Percentiles rank a stretch among this genome's conserved stretches.
These are phyloP conservation scores for Setomelanomma holmii DNA, from an alignment of 2,329 filamentous ascomycete genomes.

Conservation along the genomic window DNA sequence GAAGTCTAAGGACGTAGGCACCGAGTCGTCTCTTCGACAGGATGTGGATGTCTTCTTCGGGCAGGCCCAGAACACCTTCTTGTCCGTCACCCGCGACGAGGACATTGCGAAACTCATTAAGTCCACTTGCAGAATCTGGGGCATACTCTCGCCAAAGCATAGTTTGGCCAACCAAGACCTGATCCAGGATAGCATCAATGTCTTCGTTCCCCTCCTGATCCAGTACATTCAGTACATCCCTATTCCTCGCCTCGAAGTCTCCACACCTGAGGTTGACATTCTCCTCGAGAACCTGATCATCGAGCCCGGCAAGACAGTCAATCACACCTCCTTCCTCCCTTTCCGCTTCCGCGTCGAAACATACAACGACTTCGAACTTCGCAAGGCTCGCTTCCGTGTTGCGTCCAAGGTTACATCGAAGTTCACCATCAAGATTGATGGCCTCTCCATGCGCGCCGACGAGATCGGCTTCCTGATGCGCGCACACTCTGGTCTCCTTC, in stretches of 20 bases:
- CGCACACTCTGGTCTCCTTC: constrained; percentile 76
- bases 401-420: constrained; percentile 72
- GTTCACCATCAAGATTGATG: constrained; percentile 79
- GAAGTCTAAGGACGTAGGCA: constrained; percentile 65
- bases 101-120: constrained; percentile 73
- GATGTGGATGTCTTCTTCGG: constrained; percentile 76
- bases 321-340: constrained; percentile 87
- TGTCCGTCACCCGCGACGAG: constrained; percentile 73
- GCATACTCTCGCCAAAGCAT: constrained; percentile 72
- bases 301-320: constrained; percentile 84
- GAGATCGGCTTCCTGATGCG: constrained; percentile 92
- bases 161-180: constrained; percentile 73
- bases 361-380: constrained; percentile 84
- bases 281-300: constrained; percentile 89
- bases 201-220: constrained; percentile 80
- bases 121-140: constrained; percentile 71
- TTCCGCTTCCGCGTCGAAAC: constrained; percentile 82
- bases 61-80: constrained; percentile 72
- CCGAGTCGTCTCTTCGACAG: constrained; percentile 71
- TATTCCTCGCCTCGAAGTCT: constrained; percentile 87
- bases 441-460: constrained; percentile 81
- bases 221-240: constrained; percentile 84
- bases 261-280: constrained; percentile 82
- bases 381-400: constrained; percentile 76
- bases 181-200: constrained; percentile 75